These are phyloP conservation scores for Pichia cabralensis DNA, from an alignment of 805 yeast genomes.

Conservation along the genomic window DNA sequence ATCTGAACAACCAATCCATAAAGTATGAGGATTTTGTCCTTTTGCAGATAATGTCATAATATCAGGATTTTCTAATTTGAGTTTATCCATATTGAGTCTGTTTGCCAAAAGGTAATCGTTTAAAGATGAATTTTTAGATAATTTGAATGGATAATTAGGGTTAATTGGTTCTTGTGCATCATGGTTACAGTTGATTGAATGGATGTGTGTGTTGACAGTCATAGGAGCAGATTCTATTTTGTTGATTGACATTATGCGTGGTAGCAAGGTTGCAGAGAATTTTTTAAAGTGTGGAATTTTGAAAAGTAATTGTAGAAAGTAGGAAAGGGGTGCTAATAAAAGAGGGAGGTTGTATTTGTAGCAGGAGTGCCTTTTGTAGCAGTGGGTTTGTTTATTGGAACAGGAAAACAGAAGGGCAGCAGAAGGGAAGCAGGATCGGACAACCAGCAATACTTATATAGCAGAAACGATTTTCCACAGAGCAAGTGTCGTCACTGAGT, in stretches of 20 bases:
- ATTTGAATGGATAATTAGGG: conserved; percentile 28
- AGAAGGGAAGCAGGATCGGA: no score
- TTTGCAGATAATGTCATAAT: conserved; percentile 55
- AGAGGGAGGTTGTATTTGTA: conserved; percentile 1
- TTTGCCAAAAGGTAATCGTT: conserved; percentile 42
- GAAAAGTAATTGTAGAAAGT: neutral
- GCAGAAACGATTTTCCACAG: no score
- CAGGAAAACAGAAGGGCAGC: no score
- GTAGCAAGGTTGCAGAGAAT: neutral
- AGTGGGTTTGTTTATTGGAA: no score
- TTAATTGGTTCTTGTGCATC: neutral
- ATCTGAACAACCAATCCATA: conserved; percentile 93
- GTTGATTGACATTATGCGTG: neutral
- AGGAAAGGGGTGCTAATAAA: neutral
- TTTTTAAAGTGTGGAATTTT: neutral
- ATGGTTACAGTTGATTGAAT: no score
- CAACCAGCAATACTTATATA: no score
- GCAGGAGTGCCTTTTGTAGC: no score
- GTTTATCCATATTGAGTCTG: conserved; percentile 34
- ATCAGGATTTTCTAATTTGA: conserved; percentile 42
- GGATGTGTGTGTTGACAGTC: no score
- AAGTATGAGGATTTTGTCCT: conserved; percentile 88
- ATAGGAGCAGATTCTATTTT: neutral
- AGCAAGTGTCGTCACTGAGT: no score
- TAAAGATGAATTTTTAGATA: conserved; percentile 37